Base-by-base conservation (phyloP, 768 basidiomycete genomes). In the Gymnopilus junonius region DNA sequence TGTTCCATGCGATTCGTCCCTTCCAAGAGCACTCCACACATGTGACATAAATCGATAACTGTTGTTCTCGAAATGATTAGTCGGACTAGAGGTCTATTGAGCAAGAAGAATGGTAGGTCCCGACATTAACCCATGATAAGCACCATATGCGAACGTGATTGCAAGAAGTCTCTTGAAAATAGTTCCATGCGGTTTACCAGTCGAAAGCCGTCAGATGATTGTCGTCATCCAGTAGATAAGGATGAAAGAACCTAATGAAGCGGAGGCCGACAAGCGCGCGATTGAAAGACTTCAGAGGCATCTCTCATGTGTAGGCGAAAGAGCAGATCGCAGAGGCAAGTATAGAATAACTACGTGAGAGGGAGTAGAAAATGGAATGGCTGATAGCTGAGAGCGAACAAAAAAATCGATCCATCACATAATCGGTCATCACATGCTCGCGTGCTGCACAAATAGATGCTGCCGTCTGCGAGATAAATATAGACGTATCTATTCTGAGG, bases 151-250 rank as follows among this genome's bases (percentile, higher is more conserved):
- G 37, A 25, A 40, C 35, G 39, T 39, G 54, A 55, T 37, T 39
- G 20, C 3, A 40, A 55, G 54, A 55, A 55, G 54, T 1, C 39
- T 15, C 40, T 55, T 55, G 37, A 55, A 55, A 55, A 55, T 55
- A 55, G 39, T 17, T 40, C 54, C 54, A 55, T 23, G 54, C 54
- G 54, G 54, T 23, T 55, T 23, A 17, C 11, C 25, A 25, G 37
- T 40, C 54, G 25, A 29, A 55, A 40, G 48, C 12, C 54, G 54
- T 55, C 54, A 55, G 54, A 55, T 55, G 54, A 55, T 55, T 55
- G 35, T 51, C 48, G 29, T 51, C 48, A 51, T 51, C 31, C 29
- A 31, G 32, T 32, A n/a, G 48, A 51, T 51, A 51, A 51, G 27
- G 48, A 51, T 32, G 48, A 29, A 50, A 20, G 17, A 8, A 11